These are phyloP conservation scores for Ophiostoma tasmaniense DNA, from an alignment of 2,329 filamentous ascomycete species.

Conservation along the genomic window DNA sequence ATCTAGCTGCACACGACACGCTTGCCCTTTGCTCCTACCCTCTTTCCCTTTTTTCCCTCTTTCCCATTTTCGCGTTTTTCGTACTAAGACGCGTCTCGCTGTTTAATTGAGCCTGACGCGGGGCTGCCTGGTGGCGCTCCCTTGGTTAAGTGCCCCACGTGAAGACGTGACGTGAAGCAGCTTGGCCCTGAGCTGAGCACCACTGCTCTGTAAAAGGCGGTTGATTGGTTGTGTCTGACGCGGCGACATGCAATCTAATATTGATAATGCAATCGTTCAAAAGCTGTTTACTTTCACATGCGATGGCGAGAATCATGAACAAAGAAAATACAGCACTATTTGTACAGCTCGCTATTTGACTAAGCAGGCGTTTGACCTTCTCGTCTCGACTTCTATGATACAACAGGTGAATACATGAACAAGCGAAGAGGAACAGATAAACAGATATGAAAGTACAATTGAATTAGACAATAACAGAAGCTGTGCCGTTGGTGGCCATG, in stretches of 20 bases:
- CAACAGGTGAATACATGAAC: background rate
- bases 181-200: background rate
- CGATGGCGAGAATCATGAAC: background rate
- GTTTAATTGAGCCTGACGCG: slow-evolving; percentile 22
- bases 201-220: background rate
- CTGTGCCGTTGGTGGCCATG: background rate
- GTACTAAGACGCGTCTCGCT: slow-evolving; percentile 19
- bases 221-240: background rate
- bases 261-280: background rate
- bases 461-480: background rate
- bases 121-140: slow-evolving; percentile 11
- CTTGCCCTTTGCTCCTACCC: background rate
- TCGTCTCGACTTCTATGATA: background rate
- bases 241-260: background rate
- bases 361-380: background rate
- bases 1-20: slow-evolving; percentile 16
- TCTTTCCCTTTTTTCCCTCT: slow-evolving; percentile 6
- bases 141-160: slow-evolving; percentile 8
- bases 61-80: slow-evolving; percentile 19
- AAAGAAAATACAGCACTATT: background rate
- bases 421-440: no score
- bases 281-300: background rate
- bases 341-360: background rate
- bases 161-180: slow-evolving; percentile 8
- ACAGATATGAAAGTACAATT: background rate